Conservation (phyloP, 208 protist species). For the Trichomonas tenax region DNA sequence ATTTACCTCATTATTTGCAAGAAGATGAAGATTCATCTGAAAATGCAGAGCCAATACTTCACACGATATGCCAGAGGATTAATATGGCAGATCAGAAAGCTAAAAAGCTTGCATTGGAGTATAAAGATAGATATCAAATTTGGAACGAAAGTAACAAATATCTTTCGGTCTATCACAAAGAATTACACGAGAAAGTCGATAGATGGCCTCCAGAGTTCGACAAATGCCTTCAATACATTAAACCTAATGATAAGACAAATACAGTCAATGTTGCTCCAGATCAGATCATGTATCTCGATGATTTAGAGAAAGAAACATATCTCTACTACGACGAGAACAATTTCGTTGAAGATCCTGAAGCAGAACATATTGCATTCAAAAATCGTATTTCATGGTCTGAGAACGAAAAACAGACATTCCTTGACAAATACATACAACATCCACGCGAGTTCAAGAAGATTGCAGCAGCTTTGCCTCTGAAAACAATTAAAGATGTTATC, state of each 20-base stretch:
- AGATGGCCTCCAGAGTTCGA: not conserved
- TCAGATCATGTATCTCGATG: constrained; percentile 8
- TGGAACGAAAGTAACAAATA: not conserved
- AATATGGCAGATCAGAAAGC: not conserved
- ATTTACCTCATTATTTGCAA: not conserved
- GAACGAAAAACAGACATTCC: not conserved
- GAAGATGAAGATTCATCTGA: not conserved
- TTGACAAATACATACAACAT: not conserved
- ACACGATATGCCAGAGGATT: not conserved
- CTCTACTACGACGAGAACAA: not conserved
- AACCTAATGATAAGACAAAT: not conserved
- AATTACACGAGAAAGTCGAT: not conserved
- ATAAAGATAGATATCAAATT: not conserved
- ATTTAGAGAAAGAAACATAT: not conserved
- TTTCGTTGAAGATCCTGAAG: not conserved
- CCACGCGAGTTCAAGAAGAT: not conserved
- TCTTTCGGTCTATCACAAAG: not conserved
- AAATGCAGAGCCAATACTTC: not conserved
- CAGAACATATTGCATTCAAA: not conserved
- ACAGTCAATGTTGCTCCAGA: not conserved
- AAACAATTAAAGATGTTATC: not conserved
- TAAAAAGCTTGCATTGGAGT: not conserved
- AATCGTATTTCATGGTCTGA: not conserved
- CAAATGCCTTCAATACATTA: not conserved
- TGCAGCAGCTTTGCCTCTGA: not conserved